A percentile compares a stretch with the other conserved stretches of the same genome.
Evolutionary conservation across 1,284 basidiomycete genomes (phyloP).

Genomic region (Trichosporon inkin): DNA sequence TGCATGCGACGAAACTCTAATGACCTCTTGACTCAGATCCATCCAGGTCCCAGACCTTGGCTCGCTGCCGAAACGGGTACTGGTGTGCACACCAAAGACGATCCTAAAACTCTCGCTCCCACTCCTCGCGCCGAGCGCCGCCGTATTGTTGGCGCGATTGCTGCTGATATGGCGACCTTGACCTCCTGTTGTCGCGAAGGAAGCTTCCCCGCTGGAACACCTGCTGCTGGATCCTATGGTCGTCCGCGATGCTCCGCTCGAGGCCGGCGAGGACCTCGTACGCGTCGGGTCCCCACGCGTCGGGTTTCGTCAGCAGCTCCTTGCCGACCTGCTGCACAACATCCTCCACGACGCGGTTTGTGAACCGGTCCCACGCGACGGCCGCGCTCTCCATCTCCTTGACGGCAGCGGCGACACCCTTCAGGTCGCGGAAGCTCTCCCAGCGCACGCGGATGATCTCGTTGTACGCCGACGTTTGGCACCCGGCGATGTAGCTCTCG

Average conservation of each 20-base stretch:
- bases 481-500: slow-evolving; percentile 77
- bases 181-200: slow-evolving; percentile 3
- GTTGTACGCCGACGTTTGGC: slow-evolving; percentile 77
- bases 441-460: slow-evolving; percentile 75
- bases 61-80: too few relatives aligned
- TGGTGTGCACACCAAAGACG: not conserved
- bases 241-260: slow-evolving; percentile 9
- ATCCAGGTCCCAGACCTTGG: too few relatives aligned
- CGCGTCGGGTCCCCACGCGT: slow-evolving; percentile 19
- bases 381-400: slow-evolving; percentile 78
- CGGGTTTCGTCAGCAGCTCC: slow-evolving; percentile 12
- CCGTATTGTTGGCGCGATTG: not conserved
- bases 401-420: slow-evolving; percentile 64
- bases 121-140: slow-evolving; percentile 2
- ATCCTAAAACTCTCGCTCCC: not conserved
- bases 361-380: slow-evolving; percentile 61
- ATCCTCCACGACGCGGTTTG: slow-evolving; percentile 60
- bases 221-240: slow-evolving; percentile 13
- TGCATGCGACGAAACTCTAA: slow-evolving; percentile 4
- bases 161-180: not conserved
- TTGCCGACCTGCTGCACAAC: slow-evolving; percentile 59
- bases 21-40: not conserved
- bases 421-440: slow-evolving; percentile 72
- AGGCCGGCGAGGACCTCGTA: slow-evolving; percentile 12
- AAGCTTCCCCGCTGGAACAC: slow-evolving; percentile 10